phyloP scores from a whole-genome alignment of 371 early-diverging fungal species.

The Mortierella sp. region DNA sequence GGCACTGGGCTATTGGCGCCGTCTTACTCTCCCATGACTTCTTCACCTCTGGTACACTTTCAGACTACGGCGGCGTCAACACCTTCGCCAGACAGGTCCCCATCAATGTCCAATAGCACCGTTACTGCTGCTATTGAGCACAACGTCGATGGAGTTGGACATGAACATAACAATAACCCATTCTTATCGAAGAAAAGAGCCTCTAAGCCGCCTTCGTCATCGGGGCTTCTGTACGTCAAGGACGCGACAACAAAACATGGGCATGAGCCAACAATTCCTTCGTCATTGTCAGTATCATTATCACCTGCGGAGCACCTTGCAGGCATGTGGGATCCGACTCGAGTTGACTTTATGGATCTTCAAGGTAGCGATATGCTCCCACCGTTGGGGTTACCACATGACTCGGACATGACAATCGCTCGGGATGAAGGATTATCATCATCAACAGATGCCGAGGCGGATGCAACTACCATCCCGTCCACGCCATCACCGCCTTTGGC shows the following conservation, averaged over 20 bases:
- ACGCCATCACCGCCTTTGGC: neutral
- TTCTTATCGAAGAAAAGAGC: slow-evolving; percentile 10
- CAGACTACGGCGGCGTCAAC: slow-evolving; percentile 17
- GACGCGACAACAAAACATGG: neutral
- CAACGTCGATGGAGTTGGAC: neutral
- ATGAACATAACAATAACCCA: slow-evolving; percentile 7
- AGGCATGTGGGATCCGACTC: neutral
- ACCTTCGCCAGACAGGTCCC: slow-evolving; percentile 18
- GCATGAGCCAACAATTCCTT: slow-evolving; percentile 3
- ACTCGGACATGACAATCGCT: no score
- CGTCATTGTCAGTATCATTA: slow-evolving; percentile 1
- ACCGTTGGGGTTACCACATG: neutral
- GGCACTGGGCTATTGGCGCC: neutral
- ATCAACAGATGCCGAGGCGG: no score
- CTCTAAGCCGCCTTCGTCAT: neutral
- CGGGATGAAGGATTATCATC: no score
- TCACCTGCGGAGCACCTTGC: neutral
- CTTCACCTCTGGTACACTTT: slow-evolving; percentile 33
- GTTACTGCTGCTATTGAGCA: neutral
- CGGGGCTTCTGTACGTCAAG: neutral
- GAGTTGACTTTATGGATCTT: no score
- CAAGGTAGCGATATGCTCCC: no score
- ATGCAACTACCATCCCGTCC: no score
- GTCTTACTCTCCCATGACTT: slow-evolving; percentile 32
- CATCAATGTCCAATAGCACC: neutral